Percentiles rank a stretch among this genome's conserved stretches.
Conservation (phyloP, 805 yeast genomes). For the Yarrowia porcina region DNA sequence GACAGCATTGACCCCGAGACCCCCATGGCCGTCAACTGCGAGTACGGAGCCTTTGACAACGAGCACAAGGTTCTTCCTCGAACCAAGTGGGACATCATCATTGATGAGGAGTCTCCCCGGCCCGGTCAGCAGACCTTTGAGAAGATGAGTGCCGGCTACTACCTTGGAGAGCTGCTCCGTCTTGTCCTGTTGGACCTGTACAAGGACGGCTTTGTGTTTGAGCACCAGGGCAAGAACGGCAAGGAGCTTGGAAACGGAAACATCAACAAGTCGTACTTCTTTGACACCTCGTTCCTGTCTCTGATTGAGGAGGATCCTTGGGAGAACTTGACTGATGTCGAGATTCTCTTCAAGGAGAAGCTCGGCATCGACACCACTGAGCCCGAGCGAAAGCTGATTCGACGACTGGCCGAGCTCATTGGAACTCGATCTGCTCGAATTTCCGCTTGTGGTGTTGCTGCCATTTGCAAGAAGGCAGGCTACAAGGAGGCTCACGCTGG, state of each 20-base stretch:
- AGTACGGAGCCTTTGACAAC: conserved; percentile 96
- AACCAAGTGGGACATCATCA: conserved; percentile 76
- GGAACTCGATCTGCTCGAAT: conserved; percentile 92
- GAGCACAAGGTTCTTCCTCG: conserved; percentile 82
- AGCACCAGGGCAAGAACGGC: conserved; percentile 37
- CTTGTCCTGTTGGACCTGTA: conserved; percentile 71
- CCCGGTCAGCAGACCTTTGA: conserved; percentile 95
- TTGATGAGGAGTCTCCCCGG: conserved; percentile 86
- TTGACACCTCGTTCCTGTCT: conserved; percentile 90
- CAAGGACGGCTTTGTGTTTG: conserved; percentile 66
- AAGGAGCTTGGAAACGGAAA: conserved; percentile 38
- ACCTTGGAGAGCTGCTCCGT: conserved; percentile 88
- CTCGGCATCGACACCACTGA: conserved; percentile 64
- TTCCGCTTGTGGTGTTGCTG: conserved; percentile 93
- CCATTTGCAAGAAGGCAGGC: conserved; percentile 82
- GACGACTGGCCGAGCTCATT: conserved; percentile 77
- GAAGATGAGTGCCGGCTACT: conserved; percentile 96
- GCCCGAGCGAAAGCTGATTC: conserved; percentile 77
- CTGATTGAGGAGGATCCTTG: conserved; percentile 84
- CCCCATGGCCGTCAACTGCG: conserved; percentile 96
- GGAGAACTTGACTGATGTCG: conserved; percentile 75
- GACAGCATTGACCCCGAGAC: conserved; percentile 60
- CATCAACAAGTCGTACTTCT: conserved; percentile 57
- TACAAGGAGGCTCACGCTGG: conserved; percentile 74
- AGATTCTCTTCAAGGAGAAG: conserved; percentile 56